phyloP scores from a whole-genome alignment of 257 asterid species.

The Leptodermis oblonga region DNA sequence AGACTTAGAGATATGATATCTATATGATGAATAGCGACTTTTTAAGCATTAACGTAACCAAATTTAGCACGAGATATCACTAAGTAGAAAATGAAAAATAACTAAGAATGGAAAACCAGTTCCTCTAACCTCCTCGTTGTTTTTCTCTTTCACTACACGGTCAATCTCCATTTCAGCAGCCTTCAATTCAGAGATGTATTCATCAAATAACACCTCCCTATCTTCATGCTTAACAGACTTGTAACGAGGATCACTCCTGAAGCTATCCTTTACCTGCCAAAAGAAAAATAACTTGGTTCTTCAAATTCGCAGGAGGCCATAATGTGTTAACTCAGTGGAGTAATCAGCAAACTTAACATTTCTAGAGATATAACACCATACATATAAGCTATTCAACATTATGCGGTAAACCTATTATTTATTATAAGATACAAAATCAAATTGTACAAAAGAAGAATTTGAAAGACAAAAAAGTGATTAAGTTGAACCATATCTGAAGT shows the following conservation, averaged over 20 bases:
- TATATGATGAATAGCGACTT: not conserved
- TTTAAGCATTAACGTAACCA: not conserved
- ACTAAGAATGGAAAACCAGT: conserved; percentile 9
- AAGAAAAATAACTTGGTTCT: conserved; percentile 16
- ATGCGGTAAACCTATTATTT: not conserved
- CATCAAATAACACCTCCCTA: conserved; percentile 70
- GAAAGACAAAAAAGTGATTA: not conserved
- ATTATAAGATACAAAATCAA: not conserved
- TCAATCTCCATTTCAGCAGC: conserved; percentile 65
- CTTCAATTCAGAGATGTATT: conserved; percentile 67
- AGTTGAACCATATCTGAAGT: not conserved
- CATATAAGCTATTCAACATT: too few species aligned
- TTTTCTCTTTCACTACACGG: conserved; percentile 54
- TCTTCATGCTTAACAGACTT: conserved; percentile 84
- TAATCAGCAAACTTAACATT: not conserved
- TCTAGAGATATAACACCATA: too few species aligned
- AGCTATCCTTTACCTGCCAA: conserved; percentile 78
- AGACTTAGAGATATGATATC: not conserved
- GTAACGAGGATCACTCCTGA: conserved; percentile 83
- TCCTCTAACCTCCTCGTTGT: conserved; percentile 68
- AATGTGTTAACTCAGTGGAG: too few species aligned
- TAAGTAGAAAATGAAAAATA: conserved; percentile 10
- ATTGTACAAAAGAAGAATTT: not conserved
- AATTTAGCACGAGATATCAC: not conserved
- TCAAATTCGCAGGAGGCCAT: conserved; percentile 2